These are phyloP conservation scores for Aspergillus sp. DNA, from an alignment of 2,329 filamentous ascomycete species.

Conservation along the genomic window DNA sequence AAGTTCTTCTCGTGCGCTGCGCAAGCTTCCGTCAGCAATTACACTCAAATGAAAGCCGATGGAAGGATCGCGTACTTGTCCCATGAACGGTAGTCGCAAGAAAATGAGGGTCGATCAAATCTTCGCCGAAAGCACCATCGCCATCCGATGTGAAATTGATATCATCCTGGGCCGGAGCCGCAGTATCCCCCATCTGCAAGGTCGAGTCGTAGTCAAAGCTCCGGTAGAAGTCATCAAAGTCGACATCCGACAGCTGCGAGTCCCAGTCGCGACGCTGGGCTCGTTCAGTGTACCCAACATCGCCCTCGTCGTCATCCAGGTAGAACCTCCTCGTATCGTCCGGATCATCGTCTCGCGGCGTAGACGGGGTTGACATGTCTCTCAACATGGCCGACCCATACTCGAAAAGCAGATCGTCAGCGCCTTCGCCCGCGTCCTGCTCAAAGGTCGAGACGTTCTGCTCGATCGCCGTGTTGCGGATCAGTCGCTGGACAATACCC, in stretches of 20 bases:
- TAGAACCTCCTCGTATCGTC: conserved; percentile 28
- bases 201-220: conserved; percentile 11
- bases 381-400: conserved; percentile 14
- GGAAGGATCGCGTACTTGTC: conserved; percentile 16
- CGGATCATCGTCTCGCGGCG: conserved; percentile 16
- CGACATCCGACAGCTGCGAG: conserved; percentile 12
- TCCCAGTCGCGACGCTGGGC: not conserved
- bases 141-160: conserved; percentile 8
- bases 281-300: not conserved
- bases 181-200: conserved; percentile 7
- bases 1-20: conserved; percentile 33
- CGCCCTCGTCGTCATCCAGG: conserved; percentile 13
- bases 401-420: conserved; percentile 15
- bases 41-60: not conserved
- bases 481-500: conserved; percentile 10
- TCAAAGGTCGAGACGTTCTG: conserved; percentile 15
- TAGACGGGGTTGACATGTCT: conserved; percentile 7
- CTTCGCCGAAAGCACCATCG: conserved; percentile 8
- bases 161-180: conserved; percentile 8
- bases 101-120: conserved; percentile 10
- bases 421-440: conserved; percentile 11
- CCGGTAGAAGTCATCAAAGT: conserved; percentile 24
- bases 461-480: conserved; percentile 8
- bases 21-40: conserved; percentile 3
- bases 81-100: conserved; percentile 19